These are phyloP conservation scores for Paraphaeosphaeria sporulosa DNA, from an alignment of 2,329 filamentous ascomycete genomes.

Conservation along the genomic window DNA sequence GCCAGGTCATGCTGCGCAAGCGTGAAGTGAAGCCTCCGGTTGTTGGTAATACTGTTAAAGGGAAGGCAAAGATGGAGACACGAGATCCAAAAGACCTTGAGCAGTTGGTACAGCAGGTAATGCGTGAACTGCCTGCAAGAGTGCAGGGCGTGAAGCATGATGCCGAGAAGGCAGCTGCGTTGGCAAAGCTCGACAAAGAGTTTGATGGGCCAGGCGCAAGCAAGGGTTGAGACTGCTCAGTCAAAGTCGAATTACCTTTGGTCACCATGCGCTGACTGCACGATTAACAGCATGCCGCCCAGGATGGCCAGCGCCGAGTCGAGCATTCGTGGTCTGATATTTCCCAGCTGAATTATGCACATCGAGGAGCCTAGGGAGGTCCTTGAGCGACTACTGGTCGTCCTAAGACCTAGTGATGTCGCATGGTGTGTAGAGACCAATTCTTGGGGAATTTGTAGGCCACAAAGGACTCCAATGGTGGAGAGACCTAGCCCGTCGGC, in stretches of 20 bases:
- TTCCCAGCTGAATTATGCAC: not conserved
- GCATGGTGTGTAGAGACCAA: not conserved
- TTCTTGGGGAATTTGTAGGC: not conserved
- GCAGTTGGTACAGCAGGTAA: conserved; percentile 55
- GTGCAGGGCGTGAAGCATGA: conserved; percentile 48
- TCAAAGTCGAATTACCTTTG: not conserved
- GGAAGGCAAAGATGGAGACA: conserved; percentile 39
- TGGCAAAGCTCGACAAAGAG: conserved; percentile 55
- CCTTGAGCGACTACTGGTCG: not conserved
- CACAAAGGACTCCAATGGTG: not conserved
- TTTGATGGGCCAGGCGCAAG: conserved; percentile 36
- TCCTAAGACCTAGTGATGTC: not conserved
- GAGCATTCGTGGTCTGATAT: not conserved
- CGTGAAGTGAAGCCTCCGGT: conserved; percentile 41
- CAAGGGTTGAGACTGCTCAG: conserved; percentile 10
- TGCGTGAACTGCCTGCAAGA: conserved; percentile 54
- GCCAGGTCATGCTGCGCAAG: conserved; percentile 56
- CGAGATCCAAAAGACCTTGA: conserved; percentile 54
- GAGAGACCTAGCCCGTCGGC: not conserved
- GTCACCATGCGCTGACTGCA: not conserved
- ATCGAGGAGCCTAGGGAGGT: not conserved
- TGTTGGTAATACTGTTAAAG: conserved; percentile 31
- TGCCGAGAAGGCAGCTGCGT: conserved; percentile 54
- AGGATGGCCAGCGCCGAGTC: not conserved
- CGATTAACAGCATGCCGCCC: too few relatives aligned